phyloP scores from a whole-genome alignment of 2,329 filamentous ascomycete genomes.

The Aschersonia sp. region DNA sequence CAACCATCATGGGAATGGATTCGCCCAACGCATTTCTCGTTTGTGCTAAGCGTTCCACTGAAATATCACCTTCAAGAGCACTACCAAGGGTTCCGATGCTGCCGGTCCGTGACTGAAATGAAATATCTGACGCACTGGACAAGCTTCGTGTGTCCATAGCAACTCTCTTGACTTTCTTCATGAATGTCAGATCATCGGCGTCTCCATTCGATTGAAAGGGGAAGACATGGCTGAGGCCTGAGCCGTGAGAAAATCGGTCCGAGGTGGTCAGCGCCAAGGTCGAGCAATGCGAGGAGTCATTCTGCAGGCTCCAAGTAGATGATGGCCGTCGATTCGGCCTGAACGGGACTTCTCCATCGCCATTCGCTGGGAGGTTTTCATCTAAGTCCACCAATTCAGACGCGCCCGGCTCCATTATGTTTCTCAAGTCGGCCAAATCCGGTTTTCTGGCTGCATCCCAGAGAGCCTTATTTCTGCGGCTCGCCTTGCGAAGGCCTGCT shows the following conservation, averaged over 20 bases:
- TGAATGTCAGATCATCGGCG: conserved; percentile 18
- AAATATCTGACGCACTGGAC: conserved; percentile 74
- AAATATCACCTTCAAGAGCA: conserved; percentile 71
- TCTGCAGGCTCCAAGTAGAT: conserved; percentile 30
- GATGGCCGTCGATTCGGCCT: conserved; percentile 30
- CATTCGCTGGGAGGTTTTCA: conserved; percentile 24
- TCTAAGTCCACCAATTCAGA: conserved; percentile 32
- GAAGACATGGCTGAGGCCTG: conserved; percentile 69
- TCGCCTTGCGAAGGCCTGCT: conserved; percentile 66
- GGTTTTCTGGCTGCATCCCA: conserved; percentile 81
- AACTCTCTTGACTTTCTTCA: conserved; percentile 57
- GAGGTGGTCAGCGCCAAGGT: conserved; percentile 26
- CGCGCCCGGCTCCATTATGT: conserved; percentile 61
- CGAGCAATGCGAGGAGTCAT: conserved; percentile 27
- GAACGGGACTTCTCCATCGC: conserved; percentile 31
- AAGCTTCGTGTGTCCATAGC: conserved; percentile 82
- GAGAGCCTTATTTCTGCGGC: conserved; percentile 67
- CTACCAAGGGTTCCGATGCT: conserved; percentile 63
- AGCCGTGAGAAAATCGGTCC: conserved; percentile 39
- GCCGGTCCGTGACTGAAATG: conserved; percentile 63
- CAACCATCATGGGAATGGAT: conserved; percentile 77
- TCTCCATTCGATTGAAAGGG: conserved; percentile 56
- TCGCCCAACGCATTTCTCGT: conserved; percentile 60
- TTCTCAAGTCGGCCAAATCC: conserved; percentile 57
- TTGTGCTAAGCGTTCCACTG: conserved; percentile 61